Percentiles rank a stretch among this genome's conserved stretches.
These are phyloP conservation scores for Penicillium capsulatum DNA, from an alignment of 2,329 filamentous ascomycete species.

Conservation along the genomic window DNA sequence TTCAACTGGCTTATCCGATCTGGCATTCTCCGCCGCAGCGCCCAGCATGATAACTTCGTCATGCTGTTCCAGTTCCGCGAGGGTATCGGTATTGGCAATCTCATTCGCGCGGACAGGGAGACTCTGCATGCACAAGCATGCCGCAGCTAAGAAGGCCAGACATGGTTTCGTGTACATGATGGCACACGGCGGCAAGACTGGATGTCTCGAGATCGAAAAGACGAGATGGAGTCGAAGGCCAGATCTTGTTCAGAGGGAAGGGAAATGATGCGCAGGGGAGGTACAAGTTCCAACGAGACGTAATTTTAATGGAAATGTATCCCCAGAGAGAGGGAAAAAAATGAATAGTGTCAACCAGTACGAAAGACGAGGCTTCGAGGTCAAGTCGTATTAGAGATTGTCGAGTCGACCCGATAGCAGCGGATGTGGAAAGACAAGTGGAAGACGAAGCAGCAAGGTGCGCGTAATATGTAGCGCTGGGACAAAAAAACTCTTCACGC, in stretches of 20 bases:
- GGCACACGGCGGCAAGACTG: background rate
- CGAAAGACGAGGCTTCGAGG: no score
- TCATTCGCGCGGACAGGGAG: conserved; percentile 9
- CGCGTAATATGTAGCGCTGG: conserved; percentile 18
- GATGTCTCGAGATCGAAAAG: background rate
- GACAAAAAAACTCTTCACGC: conserved; percentile 4
- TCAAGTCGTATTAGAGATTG: no score
- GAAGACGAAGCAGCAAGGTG: conserved; percentile 2
- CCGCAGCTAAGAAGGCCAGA: conserved; percentile 15
- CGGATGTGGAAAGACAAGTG: background rate
- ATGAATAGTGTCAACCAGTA: background rate
- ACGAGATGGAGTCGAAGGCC: background rate
- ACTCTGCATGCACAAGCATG: conserved; percentile 16
- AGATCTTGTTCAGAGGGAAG: background rate
- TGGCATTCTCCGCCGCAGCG: no score
- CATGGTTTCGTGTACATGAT: conserved; percentile 20
- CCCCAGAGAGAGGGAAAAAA: background rate
- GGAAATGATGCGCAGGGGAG: background rate
- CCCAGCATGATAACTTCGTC: background rate
- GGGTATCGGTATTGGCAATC: conserved; percentile 1
- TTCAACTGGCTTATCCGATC: background rate
- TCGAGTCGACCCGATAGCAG: no score
- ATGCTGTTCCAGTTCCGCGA: conserved; percentile 1
- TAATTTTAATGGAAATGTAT: conserved; percentile 2
- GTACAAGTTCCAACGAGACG: conserved; percentile 1